These are phyloP conservation scores for Sclerotinia minor DNA, from an alignment of 2,329 filamentous ascomycete genomes.

Conservation along the genomic window DNA sequence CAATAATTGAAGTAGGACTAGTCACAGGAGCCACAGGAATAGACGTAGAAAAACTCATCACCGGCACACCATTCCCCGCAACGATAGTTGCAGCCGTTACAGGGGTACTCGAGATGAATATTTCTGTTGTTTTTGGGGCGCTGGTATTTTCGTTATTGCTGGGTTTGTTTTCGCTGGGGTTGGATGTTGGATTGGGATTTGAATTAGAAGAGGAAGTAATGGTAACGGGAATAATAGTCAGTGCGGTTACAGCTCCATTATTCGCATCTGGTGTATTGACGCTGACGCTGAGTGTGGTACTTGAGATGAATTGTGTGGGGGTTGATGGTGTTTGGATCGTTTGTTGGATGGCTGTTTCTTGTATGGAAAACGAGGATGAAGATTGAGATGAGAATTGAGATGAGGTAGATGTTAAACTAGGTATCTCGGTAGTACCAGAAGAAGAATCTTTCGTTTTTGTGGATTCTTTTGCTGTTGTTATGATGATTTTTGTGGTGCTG, in stretches of 20 bases:
- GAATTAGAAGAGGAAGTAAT: neutral
- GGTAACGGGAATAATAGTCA: constrained; percentile 1
- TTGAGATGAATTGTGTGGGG: neutral
- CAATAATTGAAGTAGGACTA: neutral
- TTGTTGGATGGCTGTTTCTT: neutral
- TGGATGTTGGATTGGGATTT: neutral
- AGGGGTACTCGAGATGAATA: neutral
- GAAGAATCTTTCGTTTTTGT: neutral
- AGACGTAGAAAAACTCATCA: neutral
- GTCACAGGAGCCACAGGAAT: too few species aligned
- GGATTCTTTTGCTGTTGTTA: neutral
- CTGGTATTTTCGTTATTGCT: neutral
- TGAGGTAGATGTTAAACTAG: neutral
- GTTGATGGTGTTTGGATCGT: neutral
- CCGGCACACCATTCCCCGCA: neutral
- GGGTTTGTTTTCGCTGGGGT: neutral
- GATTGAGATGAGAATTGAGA: neutral
- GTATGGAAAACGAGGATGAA: neutral
- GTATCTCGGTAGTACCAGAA: neutral
- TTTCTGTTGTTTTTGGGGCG: neutral
- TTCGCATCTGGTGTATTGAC: neutral
- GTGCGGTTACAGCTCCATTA: neutral
- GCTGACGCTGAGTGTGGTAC: neutral
- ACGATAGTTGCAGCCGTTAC: neutral
- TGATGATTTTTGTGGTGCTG: neutral